Evolutionary conservation across 73 alveolate species (phyloP).

Genomic region (Urostyla sp.): DNA sequence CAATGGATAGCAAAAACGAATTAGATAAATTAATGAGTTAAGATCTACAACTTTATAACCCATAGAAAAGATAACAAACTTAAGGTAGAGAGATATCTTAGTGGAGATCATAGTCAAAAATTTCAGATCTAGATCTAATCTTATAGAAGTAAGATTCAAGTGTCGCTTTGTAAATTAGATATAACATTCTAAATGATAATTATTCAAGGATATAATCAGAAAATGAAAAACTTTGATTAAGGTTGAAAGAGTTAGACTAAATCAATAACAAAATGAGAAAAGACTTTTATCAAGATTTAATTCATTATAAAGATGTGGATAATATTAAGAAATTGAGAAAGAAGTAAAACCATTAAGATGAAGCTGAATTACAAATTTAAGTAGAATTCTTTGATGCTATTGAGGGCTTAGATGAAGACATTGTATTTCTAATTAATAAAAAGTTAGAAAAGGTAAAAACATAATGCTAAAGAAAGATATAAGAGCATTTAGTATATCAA

Average conservation of each 20-base stretch:
- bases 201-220: no score
- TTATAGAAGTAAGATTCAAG: no score
- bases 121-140: no score
- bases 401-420: conserved; percentile 45
- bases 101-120: no score
- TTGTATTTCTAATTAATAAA: conserved; percentile 32
- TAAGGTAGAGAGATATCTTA: no score
- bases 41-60: no score
- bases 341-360: conserved; percentile 30
- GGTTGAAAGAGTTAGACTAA: conserved; percentile 10
- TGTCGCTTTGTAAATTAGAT: no score
- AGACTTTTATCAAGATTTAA: conserved; percentile 43
- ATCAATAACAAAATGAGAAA: conserved; percentile 38
- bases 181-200: no score
- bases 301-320: conserved; percentile 39
- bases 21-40: no score
- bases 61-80: no score
- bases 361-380: conserved; percentile 9
- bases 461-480: conserved; percentile 28
- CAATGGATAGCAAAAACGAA: no score
- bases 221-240: conserved; percentile 24
- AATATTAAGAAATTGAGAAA: neutral
- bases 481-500: conserved; percentile 42
- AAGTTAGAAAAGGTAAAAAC: conserved; percentile 3
- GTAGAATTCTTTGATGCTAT: conserved; percentile 47